Conservation (phyloP, 352 stramenopile species). For the Globisporangium cystogenes region DNA sequence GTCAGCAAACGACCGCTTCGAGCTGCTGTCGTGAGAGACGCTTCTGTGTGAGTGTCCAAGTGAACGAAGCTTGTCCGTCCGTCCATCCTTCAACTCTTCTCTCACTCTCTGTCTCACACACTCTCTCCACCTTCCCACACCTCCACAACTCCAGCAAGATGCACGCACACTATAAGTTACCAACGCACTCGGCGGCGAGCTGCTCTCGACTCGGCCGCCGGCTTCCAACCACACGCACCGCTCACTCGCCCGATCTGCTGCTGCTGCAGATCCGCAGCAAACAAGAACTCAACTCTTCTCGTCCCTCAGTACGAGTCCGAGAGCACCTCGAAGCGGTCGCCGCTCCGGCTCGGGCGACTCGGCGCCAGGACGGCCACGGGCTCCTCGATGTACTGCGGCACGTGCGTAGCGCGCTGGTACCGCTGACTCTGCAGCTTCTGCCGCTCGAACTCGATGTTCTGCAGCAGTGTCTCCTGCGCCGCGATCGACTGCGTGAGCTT, state of each 20-base stretch:
- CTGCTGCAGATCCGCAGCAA: background rate
- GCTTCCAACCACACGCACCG: too few species aligned
- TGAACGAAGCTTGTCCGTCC: background rate
- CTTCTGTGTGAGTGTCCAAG: too few species aligned
- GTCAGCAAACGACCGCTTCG: conserved; percentile 3
- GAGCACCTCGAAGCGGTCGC: conserved; percentile 20
- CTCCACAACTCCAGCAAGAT: too few species aligned
- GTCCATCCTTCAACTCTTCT: background rate
- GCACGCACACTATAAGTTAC: too few species aligned
- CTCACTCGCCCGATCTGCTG: too few species aligned
- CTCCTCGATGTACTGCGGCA: background rate
- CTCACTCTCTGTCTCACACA: too few species aligned
- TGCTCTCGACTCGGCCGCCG: too few species aligned
- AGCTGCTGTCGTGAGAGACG: conserved; percentile 4
- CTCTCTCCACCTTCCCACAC: too few species aligned
- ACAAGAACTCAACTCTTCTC: background rate
- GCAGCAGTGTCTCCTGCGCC: conserved; percentile 12
- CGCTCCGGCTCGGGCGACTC: background rate
- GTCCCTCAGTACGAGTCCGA: conserved; percentile 8
- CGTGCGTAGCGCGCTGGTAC: background rate
- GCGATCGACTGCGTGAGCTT: conserved; percentile 14
- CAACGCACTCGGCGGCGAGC: too few species aligned
- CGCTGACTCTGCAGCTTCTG: conserved; percentile 7
- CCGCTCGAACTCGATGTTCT: conserved; percentile 9
- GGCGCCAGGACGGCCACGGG: background rate